Base-by-base conservation (phyloP, 306 rosid species). In the Prunus kanzakura region DNA sequence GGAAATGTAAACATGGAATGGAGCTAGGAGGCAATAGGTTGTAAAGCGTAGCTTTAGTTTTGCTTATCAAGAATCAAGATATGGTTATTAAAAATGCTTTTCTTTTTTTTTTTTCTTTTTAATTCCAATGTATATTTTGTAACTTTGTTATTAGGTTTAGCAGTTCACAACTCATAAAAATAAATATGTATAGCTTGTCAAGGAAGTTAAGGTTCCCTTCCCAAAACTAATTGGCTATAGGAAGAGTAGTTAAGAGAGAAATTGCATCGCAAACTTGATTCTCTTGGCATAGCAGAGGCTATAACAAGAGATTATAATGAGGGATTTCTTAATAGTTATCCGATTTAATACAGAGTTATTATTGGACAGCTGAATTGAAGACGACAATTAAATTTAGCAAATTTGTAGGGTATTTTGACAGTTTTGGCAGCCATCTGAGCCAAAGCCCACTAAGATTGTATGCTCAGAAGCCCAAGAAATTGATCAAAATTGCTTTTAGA, bases 21-120 rank as follows among this genome's bases (percentile, higher is more conserved):
- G 82, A 82, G 76, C 76, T 73, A 80, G 80, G 70, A 29, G 67
- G 65, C 69, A 83, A 83, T 32, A 85, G 76, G 85, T 69, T 38
- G 52, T 30, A 76, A 60, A 29, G 25, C 69, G 50, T 69, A 51
- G 60, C 52, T 75, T 66, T 73, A 47, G 46, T 67, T 50, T 54
- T 54, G 73, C 76, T 80, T 78, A 66, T 80, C 78, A 78, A 70
- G 78, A 77, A 66, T 80, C 78, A 78, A 70, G 78, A 77, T 76
- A 55, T 75, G 69, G 61, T 23, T 71, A 20, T 55, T 71, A 41
- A 77, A 77, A 89, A 78, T 75, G 38, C 71, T 83, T 80, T 88
- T 81, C 63, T 8, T 5, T 1, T 35, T 35, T 0, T 0, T 4
- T 32, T 32, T 4, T 0, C 1, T 38, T 38, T 38, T 38, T 2